Evolutionary conservation across 108 stramenopile species (phyloP), one percentile per base, ranked within the genome.

Genomic region (Cyclotella cryptica): DNA sequence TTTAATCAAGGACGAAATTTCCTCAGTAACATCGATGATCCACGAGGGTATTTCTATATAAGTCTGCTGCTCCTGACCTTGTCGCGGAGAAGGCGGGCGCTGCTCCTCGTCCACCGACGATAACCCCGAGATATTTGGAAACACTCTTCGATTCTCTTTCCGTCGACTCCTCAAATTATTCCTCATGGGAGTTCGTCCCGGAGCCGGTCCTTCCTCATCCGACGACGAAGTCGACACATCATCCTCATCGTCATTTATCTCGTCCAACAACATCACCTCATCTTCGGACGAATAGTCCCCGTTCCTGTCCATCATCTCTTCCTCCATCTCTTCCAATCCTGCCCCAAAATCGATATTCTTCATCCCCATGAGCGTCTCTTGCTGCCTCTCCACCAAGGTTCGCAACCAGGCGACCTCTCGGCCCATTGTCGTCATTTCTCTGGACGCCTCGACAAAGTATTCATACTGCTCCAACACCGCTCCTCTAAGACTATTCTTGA

Each of bases 381-480:
- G 79, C 77, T 95, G 93, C 43, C 83, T 80, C 70, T 92, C 90
- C 14, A 95, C 90, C 70, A 90, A 73, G 0, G 76, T 81, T 63
- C 88, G 87, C 18, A 95, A 59, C 28, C 86, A 79, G 11, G 87
- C 85, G 28, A 95, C 89, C 68, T 95, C 93, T 63, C 87, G 62
- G 39, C 93, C 93, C 93, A 95, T 95, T 19, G 80, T 91, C 13
- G 93, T 91, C 93, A 95, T 95, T 88, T 95, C 91, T 55, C 85
- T 82, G 0, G 90, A 91, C 13, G 93, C 93, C 63, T 95, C 91
- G 24, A 95, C 93, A 77, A 95, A 95, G 81, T 92, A 95, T 70
- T 92, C 91, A 70, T 95, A 95, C 66, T 95, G 93, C 43, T 92
- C 93, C 66, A 91, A 77, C 19, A 95, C 91, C 12, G 93, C 93